Evolutionary conservation across 2,329 filamentous ascomycete species (phyloP), one percentile per base, ranked within the genome.

Genomic region (Colletotrichum liriopes): DNA sequence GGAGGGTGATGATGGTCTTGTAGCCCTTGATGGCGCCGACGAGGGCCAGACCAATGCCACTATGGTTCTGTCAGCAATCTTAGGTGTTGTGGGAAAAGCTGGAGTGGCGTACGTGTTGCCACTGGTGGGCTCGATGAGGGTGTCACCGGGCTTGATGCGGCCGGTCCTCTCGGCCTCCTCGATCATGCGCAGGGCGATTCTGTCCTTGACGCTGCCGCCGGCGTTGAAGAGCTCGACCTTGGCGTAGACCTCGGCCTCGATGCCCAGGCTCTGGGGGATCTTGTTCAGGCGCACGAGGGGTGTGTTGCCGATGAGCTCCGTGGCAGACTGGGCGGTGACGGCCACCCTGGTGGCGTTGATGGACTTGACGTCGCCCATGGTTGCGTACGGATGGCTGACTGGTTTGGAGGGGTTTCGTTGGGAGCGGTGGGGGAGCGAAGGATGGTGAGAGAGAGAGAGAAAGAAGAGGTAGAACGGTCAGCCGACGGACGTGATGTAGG

Each of bases 1-100:
- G 96, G 56, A 99, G 90, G 14, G 96, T 99, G 82, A 99, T 99
- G 84, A 99, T 98, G 51, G 95, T 97, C 84, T 96, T 96, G 88
- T 98, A 99, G 76, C 95, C 96, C 86, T 98, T 98, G 79, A 99
- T 93, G 20, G 96, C 96, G 70, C 91, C 96, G 23, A 98, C 96
- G 43, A 99, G 91, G 37, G 96, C 96, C 51, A 99, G 88, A 29
- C 96, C 96, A 76, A 99, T 99, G 76, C 96, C 96, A 70, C 86
- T 88, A 65, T 2, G 23, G 1, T 23, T 14, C 2, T 18, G 39
- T 84, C 8, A 65, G 76, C 84, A 16, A 55, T 29, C 14, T 11
- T 14, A 1, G 2, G n/a, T 2, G 14, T 5, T 5, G 6, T n/a
- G 26, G n/a, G 45, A n/a, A 41, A 23, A 29, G 12, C 5, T 0